These are phyloP conservation scores for Fraxinus sp. DNA, from an alignment of 305 asterid genomes.

Conservation along the genomic window DNA sequence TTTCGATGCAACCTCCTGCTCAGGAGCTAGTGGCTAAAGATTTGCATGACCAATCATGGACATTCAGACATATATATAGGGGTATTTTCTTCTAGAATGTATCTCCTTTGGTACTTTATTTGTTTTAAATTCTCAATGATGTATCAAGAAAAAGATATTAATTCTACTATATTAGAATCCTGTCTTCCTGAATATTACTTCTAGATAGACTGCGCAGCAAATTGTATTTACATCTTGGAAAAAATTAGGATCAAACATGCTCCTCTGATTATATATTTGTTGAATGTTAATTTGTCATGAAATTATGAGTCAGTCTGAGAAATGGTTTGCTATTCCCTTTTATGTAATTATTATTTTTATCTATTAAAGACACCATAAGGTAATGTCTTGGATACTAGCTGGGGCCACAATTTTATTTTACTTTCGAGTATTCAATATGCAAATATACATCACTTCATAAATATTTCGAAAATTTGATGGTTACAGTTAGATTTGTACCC, in stretches of 20 bases:
- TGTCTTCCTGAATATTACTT: background rate
- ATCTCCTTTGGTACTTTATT: background rate
- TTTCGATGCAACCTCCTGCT: conserved; percentile 96
- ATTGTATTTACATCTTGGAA: background rate
- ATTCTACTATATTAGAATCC: background rate
- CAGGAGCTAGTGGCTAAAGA: conserved; percentile 89
- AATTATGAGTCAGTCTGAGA: background rate
- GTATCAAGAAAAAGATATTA: background rate
- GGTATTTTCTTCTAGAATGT: conserved; percentile 41
- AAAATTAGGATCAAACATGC: background rate
- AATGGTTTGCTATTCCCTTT: background rate
- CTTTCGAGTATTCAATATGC: background rate
- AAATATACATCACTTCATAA: background rate
- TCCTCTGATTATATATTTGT: background rate
- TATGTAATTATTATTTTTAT: background rate
- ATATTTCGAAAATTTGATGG: background rate
- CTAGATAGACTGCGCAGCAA: background rate
- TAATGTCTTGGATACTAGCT: background rate
- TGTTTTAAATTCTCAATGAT: background rate
- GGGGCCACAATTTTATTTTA: background rate
- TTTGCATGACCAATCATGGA: conserved; percentile 92
- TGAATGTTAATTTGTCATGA: background rate
- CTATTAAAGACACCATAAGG: background rate
- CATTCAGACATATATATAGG: conserved; percentile 87
- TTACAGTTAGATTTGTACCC: background rate